A percentile compares a stretch with the other conserved stretches of the same genome.
These are phyloP conservation scores for Fraxinus cuspidata DNA, from an alignment of 257 asterid species.

Conservation along the genomic window DNA sequence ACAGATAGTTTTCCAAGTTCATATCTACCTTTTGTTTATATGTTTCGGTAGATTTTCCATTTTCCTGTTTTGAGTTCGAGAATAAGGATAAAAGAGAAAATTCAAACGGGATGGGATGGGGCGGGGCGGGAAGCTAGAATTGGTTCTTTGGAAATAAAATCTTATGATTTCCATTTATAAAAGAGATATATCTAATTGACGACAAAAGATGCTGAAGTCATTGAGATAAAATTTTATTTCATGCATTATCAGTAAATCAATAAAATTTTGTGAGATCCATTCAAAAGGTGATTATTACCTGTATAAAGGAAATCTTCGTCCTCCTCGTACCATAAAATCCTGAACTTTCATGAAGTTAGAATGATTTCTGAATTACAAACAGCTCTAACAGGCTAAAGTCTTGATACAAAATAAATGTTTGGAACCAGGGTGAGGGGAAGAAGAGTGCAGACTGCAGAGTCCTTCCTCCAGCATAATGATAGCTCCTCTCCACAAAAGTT, in stretches of 20 bases:
- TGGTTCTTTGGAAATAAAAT: background rate
- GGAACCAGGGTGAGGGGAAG: background rate
- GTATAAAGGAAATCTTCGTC: constrained; percentile 80
- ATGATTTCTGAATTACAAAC: constrained; percentile 1
- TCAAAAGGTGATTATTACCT: constrained; percentile 48
- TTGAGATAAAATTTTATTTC: background rate
- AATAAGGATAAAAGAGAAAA: background rate
- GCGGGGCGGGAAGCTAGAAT: background rate
- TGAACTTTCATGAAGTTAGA: constrained; percentile 41
- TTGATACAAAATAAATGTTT: background rate
- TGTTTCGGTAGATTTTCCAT: background rate
- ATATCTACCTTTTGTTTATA: background rate
- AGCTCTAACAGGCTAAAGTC: background rate
- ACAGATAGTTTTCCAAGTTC: background rate
- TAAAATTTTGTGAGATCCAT: background rate
- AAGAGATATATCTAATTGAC: background rate
- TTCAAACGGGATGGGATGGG: background rate
- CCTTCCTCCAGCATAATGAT: background rate
- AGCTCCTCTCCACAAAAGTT: background rate
- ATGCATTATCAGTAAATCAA: background rate
- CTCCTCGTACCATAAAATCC: constrained; percentile 89
- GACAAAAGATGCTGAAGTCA: background rate
- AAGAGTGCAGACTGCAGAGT: background rate
- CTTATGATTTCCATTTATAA: background rate
- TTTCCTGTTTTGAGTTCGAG: background rate